These are phyloP conservation scores for Fusarium ramigenum DNA, from an alignment of 2,329 filamentous ascomycete genomes.

Conservation along the genomic window DNA sequence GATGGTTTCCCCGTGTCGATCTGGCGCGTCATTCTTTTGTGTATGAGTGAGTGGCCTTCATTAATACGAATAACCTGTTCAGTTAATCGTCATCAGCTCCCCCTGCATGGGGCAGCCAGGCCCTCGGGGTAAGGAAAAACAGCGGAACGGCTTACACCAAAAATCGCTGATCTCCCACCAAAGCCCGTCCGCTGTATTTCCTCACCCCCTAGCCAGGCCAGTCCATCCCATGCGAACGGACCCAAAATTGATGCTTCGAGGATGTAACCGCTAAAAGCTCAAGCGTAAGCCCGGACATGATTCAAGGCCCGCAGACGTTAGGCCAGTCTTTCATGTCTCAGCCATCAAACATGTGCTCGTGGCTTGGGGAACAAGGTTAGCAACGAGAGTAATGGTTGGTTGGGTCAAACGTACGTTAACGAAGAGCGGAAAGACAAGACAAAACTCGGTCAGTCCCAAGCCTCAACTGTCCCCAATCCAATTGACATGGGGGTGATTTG, in stretches of 20 bases:
- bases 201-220: neutral
- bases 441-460: neutral
- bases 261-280: slow-evolving; percentile 8
- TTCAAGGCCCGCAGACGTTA: neutral
- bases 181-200: too few species aligned
- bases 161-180: too few species aligned
- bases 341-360: neutral
- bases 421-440: too few species aligned
- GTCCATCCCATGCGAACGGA: neutral
- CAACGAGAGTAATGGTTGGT: neutral
- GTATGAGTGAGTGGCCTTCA: neutral
- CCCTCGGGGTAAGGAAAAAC: too few species aligned
- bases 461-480: neutral
- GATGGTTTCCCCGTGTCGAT: neutral
- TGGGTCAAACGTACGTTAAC: neutral
- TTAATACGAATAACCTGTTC: neutral
- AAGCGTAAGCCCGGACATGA: neutral
- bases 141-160: too few species aligned
- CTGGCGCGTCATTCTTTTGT: neutral
- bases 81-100: slow-evolving; percentile 5
- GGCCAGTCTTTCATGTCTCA: neutral
- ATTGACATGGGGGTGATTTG: neutral
- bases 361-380: neutral
- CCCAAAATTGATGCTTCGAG: slow-evolving; percentile 1
- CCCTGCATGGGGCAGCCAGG: neutral